These are phyloP conservation scores for Maudiozyma barnettii DNA, from an alignment of 805 yeast species.

Conservation along the genomic window DNA sequence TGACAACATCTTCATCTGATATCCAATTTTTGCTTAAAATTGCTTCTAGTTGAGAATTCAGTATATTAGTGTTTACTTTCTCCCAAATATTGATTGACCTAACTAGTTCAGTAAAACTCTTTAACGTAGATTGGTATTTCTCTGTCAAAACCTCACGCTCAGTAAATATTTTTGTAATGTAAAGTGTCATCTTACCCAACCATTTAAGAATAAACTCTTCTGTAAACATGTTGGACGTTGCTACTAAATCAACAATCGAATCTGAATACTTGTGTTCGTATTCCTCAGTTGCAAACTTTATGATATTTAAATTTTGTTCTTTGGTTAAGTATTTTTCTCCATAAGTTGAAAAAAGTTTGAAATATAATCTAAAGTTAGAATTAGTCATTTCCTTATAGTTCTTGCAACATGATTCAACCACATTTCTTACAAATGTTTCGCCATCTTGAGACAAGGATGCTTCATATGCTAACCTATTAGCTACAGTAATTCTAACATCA, in stretches of 20 bases:
- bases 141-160: slow-evolving; percentile 31
- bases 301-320: slow-evolving; percentile 17
- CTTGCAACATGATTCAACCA: slow-evolving; percentile 7
- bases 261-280: slow-evolving; percentile 25
- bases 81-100: slow-evolving; percentile 30
- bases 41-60: slow-evolving; percentile 61
- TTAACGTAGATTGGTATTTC: slow-evolving; percentile 29
- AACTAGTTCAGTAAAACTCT: slow-evolving; percentile 28
- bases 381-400: slow-evolving; percentile 1
- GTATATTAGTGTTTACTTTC: slow-evolving; percentile 35
- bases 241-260: slow-evolving; percentile 22
- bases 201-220: slow-evolving; percentile 31
- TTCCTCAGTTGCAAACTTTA: slow-evolving; percentile 24
- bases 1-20: slow-evolving; percentile 32
- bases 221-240: slow-evolving; percentile 9
- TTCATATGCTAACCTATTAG: slow-evolving; percentile 14
- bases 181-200: slow-evolving; percentile 50
- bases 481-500: slow-evolving; percentile 21
- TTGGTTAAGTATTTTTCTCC: slow-evolving; percentile 4
- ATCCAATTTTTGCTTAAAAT: slow-evolving; percentile 44
- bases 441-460: slow-evolving; percentile 7
- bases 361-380: slow-evolving; percentile 5
- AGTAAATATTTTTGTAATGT: slow-evolving; percentile 55
- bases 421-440: slow-evolving; percentile 10
- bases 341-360: slow-evolving; percentile 8